Evolutionary conservation across 1,139 yeast genomes (phyloP).

Genomic region (Sugiyamaella sp.): DNA sequence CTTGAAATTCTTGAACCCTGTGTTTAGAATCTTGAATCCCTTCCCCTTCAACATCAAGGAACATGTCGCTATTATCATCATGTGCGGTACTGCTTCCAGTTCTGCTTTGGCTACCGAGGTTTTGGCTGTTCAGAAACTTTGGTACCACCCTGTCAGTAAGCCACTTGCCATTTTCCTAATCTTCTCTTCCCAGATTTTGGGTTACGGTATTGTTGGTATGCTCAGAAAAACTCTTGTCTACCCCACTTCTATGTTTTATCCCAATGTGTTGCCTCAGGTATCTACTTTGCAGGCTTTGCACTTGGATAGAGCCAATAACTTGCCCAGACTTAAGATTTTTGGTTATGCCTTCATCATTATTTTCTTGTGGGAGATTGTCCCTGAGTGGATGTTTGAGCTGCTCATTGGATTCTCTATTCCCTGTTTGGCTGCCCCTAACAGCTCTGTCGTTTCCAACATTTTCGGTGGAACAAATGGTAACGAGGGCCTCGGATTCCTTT

Average conservation of each 20-base stretch:
- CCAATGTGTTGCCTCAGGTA: conserved; percentile 51
- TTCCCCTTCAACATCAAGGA: conserved; percentile 61
- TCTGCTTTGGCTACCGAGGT: conserved; percentile 62
- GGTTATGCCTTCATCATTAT: conserved; percentile 23
- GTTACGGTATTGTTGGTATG: conserved; percentile 61
- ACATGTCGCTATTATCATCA: conserved; percentile 56
- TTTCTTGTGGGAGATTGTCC: conserved; percentile 30
- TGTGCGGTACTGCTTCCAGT: conserved; percentile 55
- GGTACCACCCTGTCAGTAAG: conserved; percentile 49
- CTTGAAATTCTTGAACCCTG: conserved; percentile 29
- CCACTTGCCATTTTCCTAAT: conserved; percentile 52
- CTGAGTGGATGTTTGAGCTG: conserved; percentile 30
- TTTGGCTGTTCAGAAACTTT: conserved; percentile 52
- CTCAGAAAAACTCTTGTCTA: conserved; percentile 56
- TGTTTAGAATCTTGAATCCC: conserved; percentile 47
- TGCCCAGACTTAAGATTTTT: conserved; percentile 33
- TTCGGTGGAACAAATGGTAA: conserved; percentile 39
- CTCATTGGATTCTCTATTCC: conserved; percentile 33
- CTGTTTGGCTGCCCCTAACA: conserved; percentile 36
- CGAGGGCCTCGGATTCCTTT: conserved; percentile 39
- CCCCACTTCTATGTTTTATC: conserved; percentile 56
- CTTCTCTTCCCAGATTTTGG: conserved; percentile 54
- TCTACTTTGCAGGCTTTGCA: conserved; percentile 52
- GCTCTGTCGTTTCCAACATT: conserved; percentile 35
- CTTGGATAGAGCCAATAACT: conserved; percentile 25